Conservation (phyloP, 805 yeast species). For the Yarrowia alimentaria region DNA sequence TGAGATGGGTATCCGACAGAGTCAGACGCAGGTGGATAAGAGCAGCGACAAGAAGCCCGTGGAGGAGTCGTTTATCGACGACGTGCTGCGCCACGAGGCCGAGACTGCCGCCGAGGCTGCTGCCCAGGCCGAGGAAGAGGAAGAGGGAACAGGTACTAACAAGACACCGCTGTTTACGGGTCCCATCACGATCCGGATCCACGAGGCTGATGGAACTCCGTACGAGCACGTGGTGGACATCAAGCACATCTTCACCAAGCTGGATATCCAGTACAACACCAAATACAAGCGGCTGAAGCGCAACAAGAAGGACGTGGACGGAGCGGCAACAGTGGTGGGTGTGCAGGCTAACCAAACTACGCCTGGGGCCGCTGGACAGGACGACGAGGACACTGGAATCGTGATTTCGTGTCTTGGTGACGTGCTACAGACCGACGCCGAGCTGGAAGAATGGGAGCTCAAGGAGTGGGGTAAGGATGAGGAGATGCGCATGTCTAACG, state of each 20-base stretch:
- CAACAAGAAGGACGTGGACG: constrained; percentile 44
- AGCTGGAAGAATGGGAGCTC: constrained; percentile 68
- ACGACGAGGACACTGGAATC: constrained; percentile 42
- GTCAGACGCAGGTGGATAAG: constrained; percentile 73
- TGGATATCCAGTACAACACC: constrained; percentile 94
- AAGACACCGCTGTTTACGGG: constrained; percentile 60
- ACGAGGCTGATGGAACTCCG: constrained; percentile 98
- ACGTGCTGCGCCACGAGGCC: constrained; percentile 42
- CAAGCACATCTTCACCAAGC: constrained; percentile 76
- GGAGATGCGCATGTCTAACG: constrained; percentile 65
- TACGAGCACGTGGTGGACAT: constrained; percentile 95
- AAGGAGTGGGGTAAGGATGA: constrained; percentile 69
- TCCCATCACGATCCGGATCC: constrained; percentile 94
- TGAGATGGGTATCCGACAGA: constrained; percentile 92
- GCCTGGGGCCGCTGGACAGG: constrained; percentile 30
- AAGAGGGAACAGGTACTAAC: constrained; percentile 22
- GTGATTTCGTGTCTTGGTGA: constrained; percentile 69
- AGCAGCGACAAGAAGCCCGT: constrained; percentile 32
- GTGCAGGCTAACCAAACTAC: constrained; percentile 24
- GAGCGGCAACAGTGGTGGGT: constrained; percentile 2
- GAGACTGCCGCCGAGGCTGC: too few species aligned
- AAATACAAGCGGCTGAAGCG: constrained; percentile 81
- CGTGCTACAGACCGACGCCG: constrained; percentile 59
- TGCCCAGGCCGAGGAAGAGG: constrained; percentile 5
- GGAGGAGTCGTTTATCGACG: constrained; percentile 41